Evolutionary conservation across 164 flowering plant species (phyloP), one percentile per base, ranked within the genome.

Genomic region (Magnolia sinica): DNA sequence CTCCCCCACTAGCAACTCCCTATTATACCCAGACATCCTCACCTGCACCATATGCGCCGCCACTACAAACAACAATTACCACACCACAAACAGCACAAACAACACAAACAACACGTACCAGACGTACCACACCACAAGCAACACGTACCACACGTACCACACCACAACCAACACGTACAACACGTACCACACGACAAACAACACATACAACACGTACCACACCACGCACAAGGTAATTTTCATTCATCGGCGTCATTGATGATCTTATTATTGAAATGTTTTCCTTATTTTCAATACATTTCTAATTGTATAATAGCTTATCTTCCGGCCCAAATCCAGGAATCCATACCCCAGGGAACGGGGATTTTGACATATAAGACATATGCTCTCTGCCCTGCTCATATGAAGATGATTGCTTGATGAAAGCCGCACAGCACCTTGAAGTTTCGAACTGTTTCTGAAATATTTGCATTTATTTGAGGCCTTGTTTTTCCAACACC

Each of bases 11-110:
- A 20, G 72, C 85, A 24, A 65, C 86, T n/a, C 81, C 82, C 11
- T 89, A 87, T 84, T 92, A 91, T 80, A 85, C 94, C 1, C 79
- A 77, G 10, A 73, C 86, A 8, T 91, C 87, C 70, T 89, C 90
- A 27, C 83, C 89, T 69, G 74, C 84, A 50, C 64, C 87, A 8
- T 88, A 87, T 70, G 87, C 87, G 23, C 91, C 89, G 13, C 85
- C 86, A 4, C 85, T 83, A 61, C 86, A 82, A 27, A 70, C 79
- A 63, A 20, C 87, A n/a, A n/a, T n/a, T n/a, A n/a, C n/a, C n/a
- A n/a, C n/a, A n/a, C n/a, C n/a, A n/a, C n/a, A n/a, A n/a, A n/a
- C n/a, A n/a, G n/a, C n/a, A n/a, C n/a, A n/a, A n/a, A n/a, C n/a
- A n/a, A n/a, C n/a, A n/a, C n/a, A n/a, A n/a, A n/a, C n/a, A n/a